A percentile compares a stretch with the other conserved stretches of the same genome.
phyloP scores from a whole-genome alignment of 257 asterid species.

The Solanum okadae region DNA sequence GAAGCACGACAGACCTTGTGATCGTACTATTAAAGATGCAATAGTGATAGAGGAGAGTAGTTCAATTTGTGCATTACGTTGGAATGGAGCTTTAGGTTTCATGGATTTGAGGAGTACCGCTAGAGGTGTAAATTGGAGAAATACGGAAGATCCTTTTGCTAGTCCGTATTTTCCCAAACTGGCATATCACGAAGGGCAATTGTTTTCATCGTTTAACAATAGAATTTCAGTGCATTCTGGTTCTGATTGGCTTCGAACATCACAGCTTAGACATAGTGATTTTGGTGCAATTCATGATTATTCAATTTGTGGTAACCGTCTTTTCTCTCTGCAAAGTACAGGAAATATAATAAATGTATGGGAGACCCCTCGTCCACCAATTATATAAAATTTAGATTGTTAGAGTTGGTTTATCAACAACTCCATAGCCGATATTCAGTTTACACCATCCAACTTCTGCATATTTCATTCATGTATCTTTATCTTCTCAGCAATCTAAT shows the following conservation, averaged over 20 bases:
- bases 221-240: conserved; percentile 5
- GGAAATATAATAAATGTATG: not conserved
- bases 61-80: conserved; percentile 67
- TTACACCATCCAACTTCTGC: too few relatives aligned
- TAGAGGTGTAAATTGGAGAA: not conserved
- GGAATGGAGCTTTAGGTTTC: conserved; percentile 59
- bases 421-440: not conserved
- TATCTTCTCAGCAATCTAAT: not conserved
- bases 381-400: not conserved
- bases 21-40: conserved; percentile 36
- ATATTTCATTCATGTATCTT: too few relatives aligned
- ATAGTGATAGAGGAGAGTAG: conserved; percentile 64
- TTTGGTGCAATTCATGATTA: not conserved
- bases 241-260: not conserved
- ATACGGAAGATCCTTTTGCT: conserved; percentile 48
- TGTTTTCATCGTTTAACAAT: conserved; percentile 75
- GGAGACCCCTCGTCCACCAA: not conserved
- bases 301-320: not conserved
- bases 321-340: not conserved
- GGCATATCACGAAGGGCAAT: conserved; percentile 65
- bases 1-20: conserved; percentile 11
- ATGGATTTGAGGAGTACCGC: conserved; percentile 51
- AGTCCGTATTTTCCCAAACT: conserved; percentile 69
- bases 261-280: not conserved
- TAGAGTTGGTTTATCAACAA: not conserved